Percentiles rank a stretch among this genome's conserved stretches.
These are phyloP conservation scores for Aphanocladium album DNA, from an alignment of 2,329 filamentous ascomycete genomes.

Conservation along the genomic window DNA sequence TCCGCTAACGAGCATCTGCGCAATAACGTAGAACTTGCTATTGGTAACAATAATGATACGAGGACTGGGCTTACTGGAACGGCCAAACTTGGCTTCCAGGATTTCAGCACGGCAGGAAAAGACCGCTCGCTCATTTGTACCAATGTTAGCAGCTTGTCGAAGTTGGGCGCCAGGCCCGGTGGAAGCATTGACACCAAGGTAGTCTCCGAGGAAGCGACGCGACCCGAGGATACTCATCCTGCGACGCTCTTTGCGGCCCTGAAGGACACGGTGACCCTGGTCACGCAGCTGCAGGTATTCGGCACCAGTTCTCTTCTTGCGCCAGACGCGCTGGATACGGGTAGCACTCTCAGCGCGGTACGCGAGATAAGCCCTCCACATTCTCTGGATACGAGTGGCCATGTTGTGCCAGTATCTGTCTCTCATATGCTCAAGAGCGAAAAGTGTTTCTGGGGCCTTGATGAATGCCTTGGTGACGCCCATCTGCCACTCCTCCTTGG, in stretches of 20 bases:
- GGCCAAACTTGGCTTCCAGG: constrained; percentile 89
- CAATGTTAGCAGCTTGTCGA: constrained; percentile 66
- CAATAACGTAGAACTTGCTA: constrained; percentile 83
- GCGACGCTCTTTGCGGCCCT: constrained; percentile 82
- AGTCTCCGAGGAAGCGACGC: constrained; percentile 89
- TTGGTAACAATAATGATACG: constrained; percentile 79
- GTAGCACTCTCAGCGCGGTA: constrained; percentile 91
- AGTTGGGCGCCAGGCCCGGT: constrained; percentile 78
- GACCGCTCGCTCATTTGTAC: constrained; percentile 66
- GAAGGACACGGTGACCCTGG: constrained; percentile 75
- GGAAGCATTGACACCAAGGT: constrained; percentile 78
- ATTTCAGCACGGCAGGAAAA: constrained; percentile 92
- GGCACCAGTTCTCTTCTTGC: constrained; percentile 83
- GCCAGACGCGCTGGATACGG: constrained; percentile 92
- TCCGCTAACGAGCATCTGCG: constrained; percentile 75
- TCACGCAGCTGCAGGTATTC: constrained; percentile 87
- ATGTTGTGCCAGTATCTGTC: constrained; percentile 99
- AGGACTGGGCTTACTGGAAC: constrained; percentile 89
- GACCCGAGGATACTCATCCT: constrained; percentile 89
- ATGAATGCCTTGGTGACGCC: constrained; percentile 97
- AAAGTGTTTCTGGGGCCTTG: constrained; percentile 94
- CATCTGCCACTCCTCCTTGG: constrained; percentile 92
- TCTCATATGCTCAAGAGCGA: constrained; percentile 95
- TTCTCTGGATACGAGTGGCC: constrained; percentile 94
- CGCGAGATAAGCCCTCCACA: constrained; percentile 92